These are phyloP conservation scores for Vaccinium macrocarpon DNA, from an alignment of 148 eudicot species.

Conservation along the genomic window DNA sequence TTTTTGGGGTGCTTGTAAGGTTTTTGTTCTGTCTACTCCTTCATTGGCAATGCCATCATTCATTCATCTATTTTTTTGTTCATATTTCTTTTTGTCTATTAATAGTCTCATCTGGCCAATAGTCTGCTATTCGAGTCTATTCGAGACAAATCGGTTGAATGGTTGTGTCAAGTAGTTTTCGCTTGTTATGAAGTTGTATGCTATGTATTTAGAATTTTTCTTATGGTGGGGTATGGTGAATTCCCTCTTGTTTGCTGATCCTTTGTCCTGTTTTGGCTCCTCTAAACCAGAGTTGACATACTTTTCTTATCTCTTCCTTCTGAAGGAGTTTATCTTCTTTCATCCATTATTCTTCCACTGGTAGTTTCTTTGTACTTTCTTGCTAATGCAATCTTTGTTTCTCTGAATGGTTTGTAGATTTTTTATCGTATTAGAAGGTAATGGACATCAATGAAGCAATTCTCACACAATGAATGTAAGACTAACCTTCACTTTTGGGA, in stretches of 20 bases:
- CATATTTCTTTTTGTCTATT: background rate
- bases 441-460: background rate
- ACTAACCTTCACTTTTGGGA: background rate
- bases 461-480: background rate
- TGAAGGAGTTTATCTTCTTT: background rate
- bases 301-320: background rate
- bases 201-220: background rate
- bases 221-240: background rate
- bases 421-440: background rate
- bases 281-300: background rate
- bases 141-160: background rate
- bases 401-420: background rate
- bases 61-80: background rate
- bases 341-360: background rate
- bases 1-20: background rate
- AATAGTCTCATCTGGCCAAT: background rate
- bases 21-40: background rate
- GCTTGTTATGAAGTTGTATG: background rate
- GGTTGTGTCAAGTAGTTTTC: background rate
- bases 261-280: conserved; percentile 7
- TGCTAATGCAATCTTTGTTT: background rate
- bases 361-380: background rate
- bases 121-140: background rate
- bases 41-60: background rate
- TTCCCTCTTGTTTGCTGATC: background rate